Conservation (phyloP, 176 grass and related monocot species). For the Ananas comosus region DNA sequence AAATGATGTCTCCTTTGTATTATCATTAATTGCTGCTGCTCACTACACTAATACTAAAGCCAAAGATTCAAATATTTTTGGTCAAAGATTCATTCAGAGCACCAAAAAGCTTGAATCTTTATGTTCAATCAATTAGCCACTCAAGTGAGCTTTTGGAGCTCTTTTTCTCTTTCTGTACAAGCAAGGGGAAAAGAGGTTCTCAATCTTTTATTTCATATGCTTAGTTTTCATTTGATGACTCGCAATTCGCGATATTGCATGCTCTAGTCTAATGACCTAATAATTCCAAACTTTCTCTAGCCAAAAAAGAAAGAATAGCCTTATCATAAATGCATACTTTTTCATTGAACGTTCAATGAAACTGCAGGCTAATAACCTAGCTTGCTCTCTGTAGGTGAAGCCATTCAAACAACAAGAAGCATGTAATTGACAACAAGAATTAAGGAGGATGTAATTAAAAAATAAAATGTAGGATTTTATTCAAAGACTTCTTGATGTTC, state of each 20-base stretch:
- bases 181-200: background rate
- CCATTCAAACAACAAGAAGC: too few relatives aligned
- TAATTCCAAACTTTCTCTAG: background rate
- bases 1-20: constrained; percentile 20
- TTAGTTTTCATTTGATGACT: too few relatives aligned
- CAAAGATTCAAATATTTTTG: constrained; percentile 34
- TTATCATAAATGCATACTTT: constrained; percentile 7
- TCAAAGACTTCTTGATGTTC: too few relatives aligned
- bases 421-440: too few relatives aligned
- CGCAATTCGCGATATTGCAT: too few relatives aligned
- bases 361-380: too few relatives aligned
- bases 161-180: constrained; percentile 2
- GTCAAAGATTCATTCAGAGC: constrained; percentile 57
- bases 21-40: constrained; percentile 24
- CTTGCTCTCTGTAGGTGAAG: too few relatives aligned
- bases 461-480: too few relatives aligned
- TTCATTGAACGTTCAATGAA: background rate
- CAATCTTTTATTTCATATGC: background rate
- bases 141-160: constrained; percentile 11
- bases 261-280: background rate
- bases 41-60: constrained; percentile 19
- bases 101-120: constrained; percentile 42
- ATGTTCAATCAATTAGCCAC: constrained; percentile 39
- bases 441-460: too few relatives aligned
- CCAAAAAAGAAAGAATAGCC: background rate